A percentile compares a stretch with the other conserved stretches of the same genome.
These are phyloP conservation scores for Solanum piurae DNA, from an alignment of 257 asterid species.

Conservation along the genomic window DNA sequence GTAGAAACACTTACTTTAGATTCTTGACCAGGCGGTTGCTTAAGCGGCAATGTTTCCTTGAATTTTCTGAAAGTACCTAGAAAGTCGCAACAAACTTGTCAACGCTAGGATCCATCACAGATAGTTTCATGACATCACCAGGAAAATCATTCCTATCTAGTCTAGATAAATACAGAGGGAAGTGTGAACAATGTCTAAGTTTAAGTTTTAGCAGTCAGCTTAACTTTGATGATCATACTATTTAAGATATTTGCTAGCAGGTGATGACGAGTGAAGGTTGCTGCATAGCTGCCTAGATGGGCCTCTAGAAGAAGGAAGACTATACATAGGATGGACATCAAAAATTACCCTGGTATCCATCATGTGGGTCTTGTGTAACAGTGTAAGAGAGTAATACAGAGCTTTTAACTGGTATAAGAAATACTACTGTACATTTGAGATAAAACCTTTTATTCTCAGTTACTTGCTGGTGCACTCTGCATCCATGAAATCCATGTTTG, in stretches of 20 bases:
- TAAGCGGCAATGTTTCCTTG: constrained; percentile 66
- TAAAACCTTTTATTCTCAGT: not conserved
- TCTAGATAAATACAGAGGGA: not conserved
- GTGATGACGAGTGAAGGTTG: not conserved
- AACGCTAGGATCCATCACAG: not conserved
- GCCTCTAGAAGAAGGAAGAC: not conserved
- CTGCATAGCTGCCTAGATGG: not conserved
- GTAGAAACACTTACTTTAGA: constrained; percentile 36
- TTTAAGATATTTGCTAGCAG: not conserved
- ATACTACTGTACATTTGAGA: not conserved
- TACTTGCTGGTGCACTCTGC: not conserved
- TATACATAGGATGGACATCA: not conserved
- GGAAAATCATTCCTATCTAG: not conserved
- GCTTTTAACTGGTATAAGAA: not conserved
- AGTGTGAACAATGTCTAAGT: not conserved
- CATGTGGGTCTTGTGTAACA: not conserved
- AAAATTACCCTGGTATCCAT: not conserved
- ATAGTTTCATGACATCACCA: not conserved
- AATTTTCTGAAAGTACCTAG: constrained; percentile 91
- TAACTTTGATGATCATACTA: not conserved
- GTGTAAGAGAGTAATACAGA: not conserved
- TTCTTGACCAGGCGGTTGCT: constrained; percentile 34
- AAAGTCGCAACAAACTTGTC: not conserved
- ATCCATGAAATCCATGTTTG: not conserved
- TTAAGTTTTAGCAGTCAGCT: not conserved